Evolutionary conservation across 2,329 filamentous ascomycete species (phyloP).

Genomic region (Parascedosporium putredinis): DNA sequence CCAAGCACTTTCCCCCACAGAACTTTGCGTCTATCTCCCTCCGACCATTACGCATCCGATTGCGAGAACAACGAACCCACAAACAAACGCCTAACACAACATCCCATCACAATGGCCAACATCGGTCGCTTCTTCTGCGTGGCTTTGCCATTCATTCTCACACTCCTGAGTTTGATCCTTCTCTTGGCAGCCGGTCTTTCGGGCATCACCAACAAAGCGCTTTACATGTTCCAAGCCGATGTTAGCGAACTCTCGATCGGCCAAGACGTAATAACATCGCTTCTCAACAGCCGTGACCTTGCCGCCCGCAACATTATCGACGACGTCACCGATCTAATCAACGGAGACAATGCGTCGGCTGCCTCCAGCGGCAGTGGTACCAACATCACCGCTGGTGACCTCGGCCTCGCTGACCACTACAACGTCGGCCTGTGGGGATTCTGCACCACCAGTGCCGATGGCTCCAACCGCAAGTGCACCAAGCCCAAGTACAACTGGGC

Average conservation of each 20-base stretch:
- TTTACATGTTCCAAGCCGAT: constrained; percentile 53
- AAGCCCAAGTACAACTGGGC: constrained; percentile 67
- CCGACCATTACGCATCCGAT: background rate
- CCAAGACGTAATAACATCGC: background rate
- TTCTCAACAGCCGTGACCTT: constrained; percentile 9
- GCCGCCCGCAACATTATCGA: constrained; percentile 10
- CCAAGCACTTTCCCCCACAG: no score
- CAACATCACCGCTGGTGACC: constrained; percentile 46
- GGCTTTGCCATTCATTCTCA: constrained; percentile 73
- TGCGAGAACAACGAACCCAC: no score
- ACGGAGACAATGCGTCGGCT: constrained; percentile 11
- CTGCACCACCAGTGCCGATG: constrained; percentile 54
- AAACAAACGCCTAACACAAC: background rate
- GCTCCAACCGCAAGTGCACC: constrained; percentile 54
- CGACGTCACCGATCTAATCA: constrained; percentile 10
- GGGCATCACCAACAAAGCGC: constrained; percentile 43
- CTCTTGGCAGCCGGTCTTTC: constrained; percentile 46
- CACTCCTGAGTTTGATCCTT: constrained; percentile 65
- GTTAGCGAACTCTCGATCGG: constrained; percentile 46
- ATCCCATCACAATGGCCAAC: constrained; percentile 12
- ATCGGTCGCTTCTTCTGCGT: constrained; percentile 78
- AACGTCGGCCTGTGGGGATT: constrained; percentile 78
- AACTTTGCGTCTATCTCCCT: no score
- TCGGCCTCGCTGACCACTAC: constrained; percentile 66
- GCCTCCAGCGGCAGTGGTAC: constrained; percentile 13